Evolutionary conservation across 225 moss, liverwort and hornwort species (phyloP).

Genomic region (Bryum argenteum): DNA sequence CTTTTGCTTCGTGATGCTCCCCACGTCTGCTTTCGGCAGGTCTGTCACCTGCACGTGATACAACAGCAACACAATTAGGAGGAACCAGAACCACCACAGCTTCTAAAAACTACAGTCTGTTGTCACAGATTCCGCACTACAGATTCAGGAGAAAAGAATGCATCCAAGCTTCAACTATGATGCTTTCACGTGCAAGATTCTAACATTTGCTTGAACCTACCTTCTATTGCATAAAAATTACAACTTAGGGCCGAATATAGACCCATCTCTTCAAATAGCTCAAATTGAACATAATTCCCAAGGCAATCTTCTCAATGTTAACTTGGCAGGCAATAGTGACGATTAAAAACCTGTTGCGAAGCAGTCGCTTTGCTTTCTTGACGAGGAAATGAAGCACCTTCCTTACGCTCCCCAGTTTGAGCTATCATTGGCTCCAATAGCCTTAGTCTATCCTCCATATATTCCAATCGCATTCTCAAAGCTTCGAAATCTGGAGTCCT

Average conservation of each 20-base stretch:
- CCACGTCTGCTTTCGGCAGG: slow-evolving; percentile 20
- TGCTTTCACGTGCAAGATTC: slow-evolving; percentile 21
- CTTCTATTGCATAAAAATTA: slow-evolving; percentile 12
- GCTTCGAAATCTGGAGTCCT: slow-evolving; percentile 37
- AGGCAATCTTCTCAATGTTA: background rate
- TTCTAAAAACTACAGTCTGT: slow-evolving; percentile 6
- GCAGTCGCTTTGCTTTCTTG: slow-evolving; percentile 24
- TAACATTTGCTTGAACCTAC: background rate
- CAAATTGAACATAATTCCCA: background rate
- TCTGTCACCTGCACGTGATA: slow-evolving; percentile 25
- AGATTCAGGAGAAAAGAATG: slow-evolving; percentile 20
- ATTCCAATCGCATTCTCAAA: slow-evolving; percentile 36
- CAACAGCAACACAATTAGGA: background rate
- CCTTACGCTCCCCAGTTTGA: slow-evolving; percentile 11
- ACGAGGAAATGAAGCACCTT: slow-evolving; percentile 5
- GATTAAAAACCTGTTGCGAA: slow-evolving; percentile 36
- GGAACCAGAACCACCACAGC: slow-evolving; percentile 10
- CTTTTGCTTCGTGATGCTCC: slow-evolving; percentile 17
- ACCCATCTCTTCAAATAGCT: slow-evolving; percentile 3
- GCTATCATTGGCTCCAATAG: slow-evolving; percentile 37
- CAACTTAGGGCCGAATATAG: slow-evolving; percentile 13
- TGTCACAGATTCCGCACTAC: slow-evolving; percentile 6
- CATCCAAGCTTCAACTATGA: background rate
- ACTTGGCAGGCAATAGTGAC: background rate
- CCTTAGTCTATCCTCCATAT: slow-evolving; percentile 40